Conservation (phyloP, 768 basidiomycete species). For the Suillus subaureus region DNA sequence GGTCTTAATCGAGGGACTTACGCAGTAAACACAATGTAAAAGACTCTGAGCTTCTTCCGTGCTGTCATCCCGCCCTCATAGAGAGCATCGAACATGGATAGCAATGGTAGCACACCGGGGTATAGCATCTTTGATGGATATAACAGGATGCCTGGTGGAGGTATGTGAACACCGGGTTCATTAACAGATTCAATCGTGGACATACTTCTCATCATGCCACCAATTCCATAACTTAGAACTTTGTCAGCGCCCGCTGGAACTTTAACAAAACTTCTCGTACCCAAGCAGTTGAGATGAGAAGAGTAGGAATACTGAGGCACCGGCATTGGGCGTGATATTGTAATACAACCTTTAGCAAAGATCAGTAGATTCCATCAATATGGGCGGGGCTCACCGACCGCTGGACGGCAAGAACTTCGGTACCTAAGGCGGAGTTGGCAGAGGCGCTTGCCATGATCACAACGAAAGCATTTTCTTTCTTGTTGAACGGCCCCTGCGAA, state of each 20-base stretch:
- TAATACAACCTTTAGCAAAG: constrained; percentile 37
- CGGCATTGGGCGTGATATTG: constrained; percentile 47
- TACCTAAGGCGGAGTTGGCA: constrained; percentile 49
- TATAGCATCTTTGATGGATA: constrained; percentile 58
- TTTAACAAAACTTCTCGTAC: constrained; percentile 22
- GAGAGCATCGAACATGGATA: constrained; percentile 51
- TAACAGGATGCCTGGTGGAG: constrained; percentile 41
- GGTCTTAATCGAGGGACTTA: constrained; percentile 13
- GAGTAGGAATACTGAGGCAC: constrained; percentile 44
- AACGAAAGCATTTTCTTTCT: constrained; percentile 54
- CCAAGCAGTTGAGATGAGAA: constrained; percentile 35
- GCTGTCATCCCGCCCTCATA: constrained; percentile 40
- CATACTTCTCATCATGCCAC: constrained; percentile 47
- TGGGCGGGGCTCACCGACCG: constrained; percentile 15
- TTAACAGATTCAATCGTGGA: not conserved
- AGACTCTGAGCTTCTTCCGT: constrained; percentile 44
- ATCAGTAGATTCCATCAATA: not conserved
- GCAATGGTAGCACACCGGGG: constrained; percentile 46
- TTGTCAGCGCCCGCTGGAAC: not conserved
- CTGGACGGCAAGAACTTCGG: constrained; percentile 51
- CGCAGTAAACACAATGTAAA: constrained; percentile 50
- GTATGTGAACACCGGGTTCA: not conserved
- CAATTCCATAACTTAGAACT: constrained; percentile 34
- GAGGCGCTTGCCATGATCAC: constrained; percentile 53
- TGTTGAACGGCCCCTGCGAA: constrained; percentile 49